These are phyloP conservation scores for Neospermospora avenae DNA, from an alignment of 2,329 filamentous ascomycete genomes.

Conservation along the genomic window DNA sequence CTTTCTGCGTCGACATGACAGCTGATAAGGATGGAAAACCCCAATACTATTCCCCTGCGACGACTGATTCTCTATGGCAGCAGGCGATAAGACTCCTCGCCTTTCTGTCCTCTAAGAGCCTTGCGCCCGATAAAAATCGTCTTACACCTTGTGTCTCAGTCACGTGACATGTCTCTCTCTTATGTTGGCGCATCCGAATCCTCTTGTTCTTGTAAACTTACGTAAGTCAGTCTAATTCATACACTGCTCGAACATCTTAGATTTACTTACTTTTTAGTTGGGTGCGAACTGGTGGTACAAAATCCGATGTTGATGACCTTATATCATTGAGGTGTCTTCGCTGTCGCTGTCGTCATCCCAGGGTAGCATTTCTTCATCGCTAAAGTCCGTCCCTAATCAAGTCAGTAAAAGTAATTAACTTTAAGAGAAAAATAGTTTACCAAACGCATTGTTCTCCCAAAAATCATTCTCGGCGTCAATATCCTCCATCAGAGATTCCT, in stretches of 20 bases:
- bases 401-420: neutral
- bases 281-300: neutral
- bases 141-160: too few relatives aligned
- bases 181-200: too few relatives aligned
- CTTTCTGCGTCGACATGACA: too few relatives aligned
- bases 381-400: neutral
- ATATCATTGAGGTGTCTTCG: neutral
- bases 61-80: too few relatives aligned
- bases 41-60: too few relatives aligned
- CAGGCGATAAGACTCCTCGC: too few relatives aligned
- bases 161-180: too few relatives aligned
- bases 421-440: neutral
- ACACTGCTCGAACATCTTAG: neutral
- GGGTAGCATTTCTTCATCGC: neutral
- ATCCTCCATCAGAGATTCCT: neutral
- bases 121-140: too few relatives aligned
- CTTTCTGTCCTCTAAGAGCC: too few relatives aligned
- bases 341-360: constrained; percentile 8
- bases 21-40: too few relatives aligned
- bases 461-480: neutral
- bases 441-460: neutral
- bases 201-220: too few relatives aligned
- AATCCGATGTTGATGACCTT: neutral
- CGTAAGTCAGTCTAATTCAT: neutral
- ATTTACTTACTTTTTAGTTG: neutral